A percentile compares a stretch with the other conserved stretches of the same genome.
Conservation (phyloP, 1,139 yeast species). For the Sugiyamaella paludigena region DNA sequence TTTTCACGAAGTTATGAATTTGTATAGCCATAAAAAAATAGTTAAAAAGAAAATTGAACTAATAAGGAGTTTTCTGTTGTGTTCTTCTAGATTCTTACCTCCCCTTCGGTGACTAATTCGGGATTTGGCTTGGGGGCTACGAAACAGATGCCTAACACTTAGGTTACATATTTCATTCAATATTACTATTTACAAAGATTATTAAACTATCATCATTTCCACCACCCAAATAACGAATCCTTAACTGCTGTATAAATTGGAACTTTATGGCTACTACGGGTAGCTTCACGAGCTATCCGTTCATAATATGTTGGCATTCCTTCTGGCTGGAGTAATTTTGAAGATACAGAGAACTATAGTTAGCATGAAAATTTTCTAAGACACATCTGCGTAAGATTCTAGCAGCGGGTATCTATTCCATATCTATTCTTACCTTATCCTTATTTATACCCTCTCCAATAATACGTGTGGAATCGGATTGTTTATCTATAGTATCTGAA, state of each 20-base stretch:
- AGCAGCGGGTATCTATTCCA: not conserved
- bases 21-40: no score
- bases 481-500: constrained; percentile 29
- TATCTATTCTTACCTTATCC: constrained; percentile 21
- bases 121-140: no score
- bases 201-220: constrained; percentile 14
- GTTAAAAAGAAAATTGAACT: no score
- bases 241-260: constrained; percentile 40
- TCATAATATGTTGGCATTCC: constrained; percentile 81
- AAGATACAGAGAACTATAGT: constrained; percentile 37
- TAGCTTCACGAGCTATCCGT: constrained; percentile 65
- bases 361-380: constrained; percentile 1
- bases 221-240: constrained; percentile 39
- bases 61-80: no score
- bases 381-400: no score
- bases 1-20: constrained; percentile 10
- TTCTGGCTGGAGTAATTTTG: constrained; percentile 67
- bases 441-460: constrained; percentile 27
- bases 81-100: no score
- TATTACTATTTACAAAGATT: constrained; percentile 11
- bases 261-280: constrained; percentile 71
- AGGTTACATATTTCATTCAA: no score
- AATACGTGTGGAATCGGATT: constrained; percentile 29
- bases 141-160: no score
- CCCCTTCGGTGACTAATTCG: no score